Percentiles rank a stretch among this genome's conserved stretches.
Conservation (phyloP, 805 yeast species). For the Cyberlindnera mrakii region DNA sequence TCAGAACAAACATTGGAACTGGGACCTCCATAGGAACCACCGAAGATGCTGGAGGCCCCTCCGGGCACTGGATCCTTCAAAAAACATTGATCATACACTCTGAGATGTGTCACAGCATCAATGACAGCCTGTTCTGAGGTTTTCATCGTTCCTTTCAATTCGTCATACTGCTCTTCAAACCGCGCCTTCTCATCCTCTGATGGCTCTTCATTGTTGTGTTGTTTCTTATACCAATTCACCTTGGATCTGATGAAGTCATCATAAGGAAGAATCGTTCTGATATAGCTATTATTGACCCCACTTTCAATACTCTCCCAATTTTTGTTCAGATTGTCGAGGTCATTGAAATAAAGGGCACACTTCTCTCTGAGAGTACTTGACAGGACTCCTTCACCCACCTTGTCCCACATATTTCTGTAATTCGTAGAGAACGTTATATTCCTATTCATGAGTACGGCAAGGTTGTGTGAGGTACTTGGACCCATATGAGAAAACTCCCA, state of each 20-base stretch:
- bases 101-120: slow-evolving; percentile 38
- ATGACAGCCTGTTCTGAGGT: slow-evolving; percentile 32
- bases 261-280: slow-evolving; percentile 28
- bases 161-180: slow-evolving; percentile 27
- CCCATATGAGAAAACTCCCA: too few species aligned
- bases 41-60: slow-evolving; percentile 1
- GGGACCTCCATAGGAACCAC: not conserved
- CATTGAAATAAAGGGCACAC: slow-evolving; percentile 42
- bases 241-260: slow-evolving; percentile 24
- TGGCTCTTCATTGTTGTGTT: slow-evolving; percentile 20
- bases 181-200: slow-evolving; percentile 25
- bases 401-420: slow-evolving; percentile 22
- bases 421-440: slow-evolving; percentile 1
- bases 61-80: slow-evolving; percentile 22
- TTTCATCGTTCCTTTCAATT: slow-evolving; percentile 22
- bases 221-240: slow-evolving; percentile 25
- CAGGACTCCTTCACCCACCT: slow-evolving; percentile 20
- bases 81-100: slow-evolving; percentile 43
- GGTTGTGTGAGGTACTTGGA: too few species aligned
- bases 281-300: slow-evolving; percentile 36
- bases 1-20: slow-evolving; percentile 20
- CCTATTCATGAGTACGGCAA: too few species aligned
- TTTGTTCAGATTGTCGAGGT: slow-evolving; percentile 31
- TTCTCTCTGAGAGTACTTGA: slow-evolving; percentile 27
- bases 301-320: slow-evolving; percentile 38